phyloP scores from a whole-genome alignment of 140 eudicot species.

The Anethum foeniculum region DNA sequence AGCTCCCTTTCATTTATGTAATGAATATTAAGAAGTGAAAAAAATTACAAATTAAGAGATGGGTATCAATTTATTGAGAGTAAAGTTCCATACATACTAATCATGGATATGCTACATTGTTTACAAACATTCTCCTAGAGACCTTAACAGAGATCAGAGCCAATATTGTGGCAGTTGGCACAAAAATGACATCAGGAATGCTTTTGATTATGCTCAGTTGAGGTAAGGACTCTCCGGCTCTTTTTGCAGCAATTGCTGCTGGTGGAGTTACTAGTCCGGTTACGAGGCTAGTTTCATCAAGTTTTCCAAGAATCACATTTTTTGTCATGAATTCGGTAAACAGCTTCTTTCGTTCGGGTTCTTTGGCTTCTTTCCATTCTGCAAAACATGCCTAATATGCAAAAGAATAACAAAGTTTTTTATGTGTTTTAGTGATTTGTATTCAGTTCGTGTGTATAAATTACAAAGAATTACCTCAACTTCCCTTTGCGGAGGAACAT shows the following conservation, averaged over 20 bases:
- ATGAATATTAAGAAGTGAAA: neutral
- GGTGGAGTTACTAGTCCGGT: slow-evolving; percentile 87
- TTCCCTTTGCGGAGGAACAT: slow-evolving; percentile 58
- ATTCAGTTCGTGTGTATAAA: neutral
- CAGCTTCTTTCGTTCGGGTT: slow-evolving; percentile 50
- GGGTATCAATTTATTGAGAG: neutral
- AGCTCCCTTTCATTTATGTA: neutral
- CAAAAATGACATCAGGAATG: slow-evolving; percentile 81
- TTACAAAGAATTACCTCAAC: slow-evolving; percentile 42
- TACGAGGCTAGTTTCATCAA: slow-evolving; percentile 55
- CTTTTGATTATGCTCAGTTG: slow-evolving; percentile 59
- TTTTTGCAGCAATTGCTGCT: slow-evolving; percentile 92
- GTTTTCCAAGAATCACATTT: slow-evolving; percentile 41
- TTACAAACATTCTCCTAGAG: slow-evolving; percentile 51
- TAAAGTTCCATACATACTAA: neutral
- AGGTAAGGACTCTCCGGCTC: slow-evolving; percentile 75
- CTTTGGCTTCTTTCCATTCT: slow-evolving; percentile 47
- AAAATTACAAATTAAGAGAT: neutral
- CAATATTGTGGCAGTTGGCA: slow-evolving; percentile 77
- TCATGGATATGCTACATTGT: slow-evolving; percentile 24
- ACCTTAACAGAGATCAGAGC: slow-evolving; percentile 81
- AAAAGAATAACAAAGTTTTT: neutral
- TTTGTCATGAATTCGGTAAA: slow-evolving; percentile 62
- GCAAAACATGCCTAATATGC: slow-evolving; percentile 40
- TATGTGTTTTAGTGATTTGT: neutral